Conservation (phyloP, 768 basidiomycete species). For the Dioszegia crocea region DNA sequence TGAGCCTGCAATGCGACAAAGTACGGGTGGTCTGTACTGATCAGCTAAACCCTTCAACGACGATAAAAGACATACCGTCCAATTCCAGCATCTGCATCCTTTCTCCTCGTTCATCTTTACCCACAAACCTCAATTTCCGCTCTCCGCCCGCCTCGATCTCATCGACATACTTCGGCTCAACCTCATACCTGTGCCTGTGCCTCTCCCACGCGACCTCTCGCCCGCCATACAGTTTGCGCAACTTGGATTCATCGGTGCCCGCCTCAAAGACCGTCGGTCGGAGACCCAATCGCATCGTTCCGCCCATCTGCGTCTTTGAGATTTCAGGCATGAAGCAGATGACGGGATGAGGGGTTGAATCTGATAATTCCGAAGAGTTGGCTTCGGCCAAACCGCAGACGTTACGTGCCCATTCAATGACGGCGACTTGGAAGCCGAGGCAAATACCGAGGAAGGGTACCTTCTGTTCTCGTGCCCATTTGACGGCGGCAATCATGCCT, state of each 20-base stretch:
- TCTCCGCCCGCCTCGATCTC: conserved; percentile 63
- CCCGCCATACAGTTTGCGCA: conserved; percentile 77
- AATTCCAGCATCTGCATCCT: conserved; percentile 96
- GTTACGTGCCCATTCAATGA: conserved; percentile 88
- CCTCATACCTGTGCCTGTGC: conserved; percentile 92
- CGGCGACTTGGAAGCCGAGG: conserved; percentile 94
- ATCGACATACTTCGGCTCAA: conserved; percentile 82
- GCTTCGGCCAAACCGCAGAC: conserved; percentile 74
- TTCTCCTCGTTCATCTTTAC: conserved; percentile 92
- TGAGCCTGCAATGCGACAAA: conserved; percentile 93
- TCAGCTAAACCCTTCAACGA: background rate
- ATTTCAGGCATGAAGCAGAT: conserved; percentile 99
- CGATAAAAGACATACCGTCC: conserved; percentile 56
- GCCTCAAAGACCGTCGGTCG: conserved; percentile 88
- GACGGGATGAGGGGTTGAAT: conserved; percentile 59
- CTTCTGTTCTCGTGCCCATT: conserved; percentile 92
- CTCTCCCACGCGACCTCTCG: conserved; percentile 84
- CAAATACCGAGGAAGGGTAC: conserved; percentile 95
- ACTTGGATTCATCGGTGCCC: conserved; percentile 61
- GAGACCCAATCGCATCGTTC: conserved; percentile 98
- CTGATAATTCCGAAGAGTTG: conserved; percentile 75
- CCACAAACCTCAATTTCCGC: conserved; percentile 67
- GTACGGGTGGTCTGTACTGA: conserved; percentile 74
- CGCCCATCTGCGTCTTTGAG: conserved; percentile 95
- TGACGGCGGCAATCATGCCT: conserved; percentile 97